Percentiles rank a stretch among this genome's conserved stretches.
phyloP scores from a whole-genome alignment of 2,329 filamentous ascomycete genomes.

The Bimuria novae-zelandiae region DNA sequence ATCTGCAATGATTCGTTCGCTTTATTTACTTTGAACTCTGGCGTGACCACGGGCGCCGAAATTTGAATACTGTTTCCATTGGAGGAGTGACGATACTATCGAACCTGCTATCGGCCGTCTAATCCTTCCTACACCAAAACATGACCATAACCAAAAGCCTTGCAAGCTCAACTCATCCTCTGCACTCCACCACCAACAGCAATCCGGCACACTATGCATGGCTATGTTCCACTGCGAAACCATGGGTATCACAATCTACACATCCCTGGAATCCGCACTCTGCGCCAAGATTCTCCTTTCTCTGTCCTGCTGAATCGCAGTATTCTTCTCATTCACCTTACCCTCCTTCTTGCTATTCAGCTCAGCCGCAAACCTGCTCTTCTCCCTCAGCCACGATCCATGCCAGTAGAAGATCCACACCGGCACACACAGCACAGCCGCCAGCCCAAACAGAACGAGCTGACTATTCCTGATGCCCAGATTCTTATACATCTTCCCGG shows the following conservation, averaged over 20 bases:
- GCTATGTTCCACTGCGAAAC: too few species aligned
- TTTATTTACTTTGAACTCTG: too few species aligned
- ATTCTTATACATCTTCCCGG: slow-evolving; percentile 43
- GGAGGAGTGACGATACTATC: too few species aligned
- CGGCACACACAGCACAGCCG: slow-evolving; percentile 55
- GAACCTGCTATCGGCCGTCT: too few species aligned
- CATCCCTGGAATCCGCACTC: background rate
- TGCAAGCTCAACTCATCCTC: too few species aligned
- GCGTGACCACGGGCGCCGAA: too few species aligned
- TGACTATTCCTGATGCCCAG: slow-evolving; percentile 29
- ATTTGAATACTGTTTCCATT: too few species aligned
- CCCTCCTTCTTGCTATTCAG: slow-evolving; percentile 25
- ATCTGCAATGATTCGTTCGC: too few species aligned
- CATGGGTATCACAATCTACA: background rate
- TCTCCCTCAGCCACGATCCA: slow-evolving; percentile 56
- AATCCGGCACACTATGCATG: too few species aligned
- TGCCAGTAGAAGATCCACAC: slow-evolving; percentile 62
- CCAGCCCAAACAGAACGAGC: slow-evolving; percentile 55
- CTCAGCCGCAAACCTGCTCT: slow-evolving; percentile 33
- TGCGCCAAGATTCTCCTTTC: background rate
- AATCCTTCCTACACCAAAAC: too few species aligned
- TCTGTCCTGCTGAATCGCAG: slow-evolving; percentile 2
- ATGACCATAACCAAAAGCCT: too few species aligned
- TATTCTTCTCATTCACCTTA: slow-evolving; percentile 7
- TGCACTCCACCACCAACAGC: too few species aligned